Evolutionary conservation across 305 asterid species (phyloP).

Genomic region (Andrographis paniculata): DNA sequence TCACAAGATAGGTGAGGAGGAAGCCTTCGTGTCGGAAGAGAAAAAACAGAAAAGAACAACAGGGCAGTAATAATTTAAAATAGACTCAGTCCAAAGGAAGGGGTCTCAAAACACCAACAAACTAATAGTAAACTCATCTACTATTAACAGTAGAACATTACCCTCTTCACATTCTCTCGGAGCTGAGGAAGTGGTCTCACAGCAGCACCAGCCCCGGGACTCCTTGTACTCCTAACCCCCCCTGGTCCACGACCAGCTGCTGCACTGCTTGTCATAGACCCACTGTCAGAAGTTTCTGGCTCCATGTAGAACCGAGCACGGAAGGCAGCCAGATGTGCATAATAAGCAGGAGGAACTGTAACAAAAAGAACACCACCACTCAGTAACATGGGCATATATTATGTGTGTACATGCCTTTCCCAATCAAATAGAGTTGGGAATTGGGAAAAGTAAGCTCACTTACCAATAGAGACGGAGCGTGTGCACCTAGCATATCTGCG

Average conservation of each 20-base stretch:
- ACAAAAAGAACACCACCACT: too few relatives aligned
- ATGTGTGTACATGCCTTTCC: too few relatives aligned
- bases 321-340: constrained; percentile 95
- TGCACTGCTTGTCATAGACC: constrained; percentile 57
- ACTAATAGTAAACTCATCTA: too few relatives aligned
- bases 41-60: too few relatives aligned
- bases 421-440: too few relatives aligned
- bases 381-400: too few relatives aligned
- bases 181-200: constrained; percentile 92
- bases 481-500: constrained; percentile 96
- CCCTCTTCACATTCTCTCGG: constrained; percentile 78
- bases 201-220: constrained; percentile 43
- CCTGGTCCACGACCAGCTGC: constrained; percentile 51
- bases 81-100: too few relatives aligned
- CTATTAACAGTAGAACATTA: constrained; percentile 77
- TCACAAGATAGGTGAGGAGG: too few relatives aligned
- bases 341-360: constrained; percentile 93
- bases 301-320: constrained; percentile 93
- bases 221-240: constrained; percentile 43
- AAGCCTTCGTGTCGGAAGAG: too few relatives aligned
- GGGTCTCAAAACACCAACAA: too few relatives aligned
- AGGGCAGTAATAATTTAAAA: too few relatives aligned
- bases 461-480: constrained; percentile 95
- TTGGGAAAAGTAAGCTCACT: too few relatives aligned
- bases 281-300: constrained; percentile 76